phyloP scores from a whole-genome alignment of 345 rosid genomes.

The Melaleuca alternifolia region DNA sequence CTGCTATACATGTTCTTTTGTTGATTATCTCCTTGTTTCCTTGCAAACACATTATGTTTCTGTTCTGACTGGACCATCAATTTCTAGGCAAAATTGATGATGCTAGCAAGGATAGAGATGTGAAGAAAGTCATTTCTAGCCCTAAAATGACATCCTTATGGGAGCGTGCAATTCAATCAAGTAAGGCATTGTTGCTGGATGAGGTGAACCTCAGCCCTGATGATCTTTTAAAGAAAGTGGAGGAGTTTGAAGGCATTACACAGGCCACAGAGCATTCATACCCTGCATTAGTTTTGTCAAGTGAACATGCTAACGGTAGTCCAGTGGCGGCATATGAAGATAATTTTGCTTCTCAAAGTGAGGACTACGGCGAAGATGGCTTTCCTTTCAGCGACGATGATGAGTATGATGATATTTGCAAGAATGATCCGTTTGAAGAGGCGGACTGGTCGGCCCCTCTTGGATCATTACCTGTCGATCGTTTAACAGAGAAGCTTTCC shows the following conservation, averaged over 20 bases:
- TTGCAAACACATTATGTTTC: neutral
- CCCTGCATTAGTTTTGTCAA: constrained; percentile 49
- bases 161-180: constrained; percentile 58
- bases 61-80: neutral
- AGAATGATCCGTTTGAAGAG: constrained; percentile 31
- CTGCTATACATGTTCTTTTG: neutral
- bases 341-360: constrained; percentile 2
- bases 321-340: constrained; percentile 17
- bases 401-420: constrained; percentile 24
- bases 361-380: constrained; percentile 16
- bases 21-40: neutral
- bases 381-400: constrained; percentile 18
- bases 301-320: constrained; percentile 7
- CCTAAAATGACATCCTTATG: constrained; percentile 76
- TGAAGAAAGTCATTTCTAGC: constrained; percentile 34
- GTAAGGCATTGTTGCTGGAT: constrained; percentile 55
- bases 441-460: constrained; percentile 15
- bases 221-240: constrained; percentile 54
- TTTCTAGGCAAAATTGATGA: constrained; percentile 14
- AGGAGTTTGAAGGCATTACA: constrained; percentile 58
- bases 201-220: constrained; percentile 52
- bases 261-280: constrained; percentile 65
- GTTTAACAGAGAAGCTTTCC: constrained; percentile 32
- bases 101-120: neutral
- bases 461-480: constrained; percentile 64